Conservation (phyloP, 768 basidiomycete species). For the Panellus pusillus region DNA sequence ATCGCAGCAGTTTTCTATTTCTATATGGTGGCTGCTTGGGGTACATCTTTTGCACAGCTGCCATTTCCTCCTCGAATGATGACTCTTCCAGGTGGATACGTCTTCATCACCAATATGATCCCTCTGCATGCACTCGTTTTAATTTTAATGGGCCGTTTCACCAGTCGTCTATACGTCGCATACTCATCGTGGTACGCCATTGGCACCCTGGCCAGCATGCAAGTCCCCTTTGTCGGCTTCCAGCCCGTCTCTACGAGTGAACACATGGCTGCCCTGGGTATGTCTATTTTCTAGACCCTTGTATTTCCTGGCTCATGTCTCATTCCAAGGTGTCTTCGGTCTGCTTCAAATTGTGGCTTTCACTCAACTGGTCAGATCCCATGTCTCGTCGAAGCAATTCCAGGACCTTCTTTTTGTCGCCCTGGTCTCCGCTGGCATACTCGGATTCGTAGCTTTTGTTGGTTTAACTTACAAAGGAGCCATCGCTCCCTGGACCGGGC, state of each 20-base stretch:
- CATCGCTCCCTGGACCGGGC: slow-evolving; percentile 99
- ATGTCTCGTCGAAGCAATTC: slow-evolving; percentile 93
- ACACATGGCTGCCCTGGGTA: slow-evolving; percentile 98
- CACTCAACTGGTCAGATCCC: slow-evolving; percentile 82
- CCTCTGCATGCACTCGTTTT: slow-evolving; percentile 94
- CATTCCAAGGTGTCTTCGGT: slow-evolving; percentile 80
- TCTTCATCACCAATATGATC: slow-evolving; percentile 99
- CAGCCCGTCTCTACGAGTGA: slow-evolving; percentile 97
- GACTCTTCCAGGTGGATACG: slow-evolving; percentile 76
- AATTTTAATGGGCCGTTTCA: slow-evolving; percentile 94
- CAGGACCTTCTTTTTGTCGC: slow-evolving; percentile 70
- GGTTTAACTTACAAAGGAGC: slow-evolving; percentile 88
- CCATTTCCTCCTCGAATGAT: not conserved
- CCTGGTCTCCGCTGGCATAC: slow-evolving; percentile 66
- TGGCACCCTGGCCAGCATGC: slow-evolving; percentile 97
- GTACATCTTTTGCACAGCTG: slow-evolving; percentile 41
- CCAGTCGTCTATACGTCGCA: slow-evolving; percentile 86
- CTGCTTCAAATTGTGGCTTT: slow-evolving; percentile 96
- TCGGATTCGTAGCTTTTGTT: slow-evolving; percentile 73
- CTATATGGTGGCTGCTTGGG: slow-evolving; percentile 99
- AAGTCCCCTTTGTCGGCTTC: slow-evolving; percentile 99
- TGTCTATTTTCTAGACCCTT: slow-evolving; percentile 3
- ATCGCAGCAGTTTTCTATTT: slow-evolving; percentile 96
- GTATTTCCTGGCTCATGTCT: slow-evolving; percentile 10
- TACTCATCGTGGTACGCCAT: slow-evolving; percentile 99